These are phyloP conservation scores for Phytophthora cactorum DNA, from an alignment of 352 stramenopile genomes.

Conservation along the genomic window DNA sequence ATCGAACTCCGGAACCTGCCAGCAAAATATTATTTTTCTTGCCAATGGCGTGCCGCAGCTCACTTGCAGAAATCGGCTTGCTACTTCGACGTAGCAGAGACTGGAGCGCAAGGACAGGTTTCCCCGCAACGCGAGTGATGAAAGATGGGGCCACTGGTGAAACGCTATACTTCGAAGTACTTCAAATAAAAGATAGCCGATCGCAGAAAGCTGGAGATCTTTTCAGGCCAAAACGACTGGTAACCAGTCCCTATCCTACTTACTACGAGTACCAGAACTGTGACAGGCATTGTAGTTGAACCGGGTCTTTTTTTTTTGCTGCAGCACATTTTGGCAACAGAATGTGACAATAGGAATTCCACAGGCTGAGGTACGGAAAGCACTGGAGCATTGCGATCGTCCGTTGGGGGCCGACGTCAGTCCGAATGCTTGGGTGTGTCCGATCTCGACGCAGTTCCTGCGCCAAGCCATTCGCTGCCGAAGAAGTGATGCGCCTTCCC, in stretches of 20 bases:
- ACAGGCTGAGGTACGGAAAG: constrained; percentile 2
- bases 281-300: background rate
- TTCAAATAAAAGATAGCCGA: too few relatives aligned
- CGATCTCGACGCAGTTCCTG: constrained; percentile 2
- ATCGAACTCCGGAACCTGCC: background rate
- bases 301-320: constrained; percentile 14
- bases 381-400: constrained; percentile 8
- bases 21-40: background rate
- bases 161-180: background rate
- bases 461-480: constrained; percentile 18
- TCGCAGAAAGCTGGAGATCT: too few relatives aligned
- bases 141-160: background rate
- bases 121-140: background rate
- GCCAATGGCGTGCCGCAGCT: background rate
- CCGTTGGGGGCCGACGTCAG: constrained; percentile 20
- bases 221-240: background rate
- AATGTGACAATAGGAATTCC: constrained; percentile 5
- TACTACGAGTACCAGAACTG: background rate
- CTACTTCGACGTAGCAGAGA: background rate
- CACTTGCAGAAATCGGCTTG: background rate
- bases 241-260: background rate
- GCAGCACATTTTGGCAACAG: constrained; percentile 27
- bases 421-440: constrained; percentile 25
- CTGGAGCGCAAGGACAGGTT: background rate
- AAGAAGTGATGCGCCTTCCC: constrained; percentile 23